These are phyloP conservation scores for Moelleriella libera DNA, from an alignment of 2,329 filamentous ascomycete species.

Conservation along the genomic window DNA sequence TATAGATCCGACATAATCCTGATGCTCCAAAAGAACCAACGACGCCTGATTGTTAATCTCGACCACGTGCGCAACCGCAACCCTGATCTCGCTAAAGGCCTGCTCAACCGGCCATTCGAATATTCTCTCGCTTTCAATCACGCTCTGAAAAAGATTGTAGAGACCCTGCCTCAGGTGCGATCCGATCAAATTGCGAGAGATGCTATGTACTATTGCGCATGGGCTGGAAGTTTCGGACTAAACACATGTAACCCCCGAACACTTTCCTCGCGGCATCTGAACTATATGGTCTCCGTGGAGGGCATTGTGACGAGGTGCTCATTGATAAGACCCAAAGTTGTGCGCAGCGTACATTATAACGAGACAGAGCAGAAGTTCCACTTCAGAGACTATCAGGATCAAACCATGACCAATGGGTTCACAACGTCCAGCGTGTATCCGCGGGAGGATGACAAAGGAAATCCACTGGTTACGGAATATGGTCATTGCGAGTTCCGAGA, in stretches of 20 bases:
- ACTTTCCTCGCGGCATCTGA: slow-evolving; percentile 75
- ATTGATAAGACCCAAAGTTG: slow-evolving; percentile 88
- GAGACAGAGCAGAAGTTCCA: slow-evolving; percentile 77
- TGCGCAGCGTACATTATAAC: slow-evolving; percentile 95
- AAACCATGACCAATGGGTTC: slow-evolving; percentile 90
- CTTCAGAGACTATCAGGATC: slow-evolving; percentile 82
- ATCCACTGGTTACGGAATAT: slow-evolving; percentile 87
- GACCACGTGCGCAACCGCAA: slow-evolving; percentile 88
- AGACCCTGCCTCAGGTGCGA: slow-evolving; percentile 61
- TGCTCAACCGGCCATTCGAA: slow-evolving; percentile 80
- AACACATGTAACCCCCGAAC: slow-evolving; percentile 91
- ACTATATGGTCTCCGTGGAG: slow-evolving; percentile 93
- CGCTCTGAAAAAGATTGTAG: slow-evolving; percentile 78
- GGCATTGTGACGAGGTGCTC: slow-evolving; percentile 96
- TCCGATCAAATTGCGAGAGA: slow-evolving; percentile 66
- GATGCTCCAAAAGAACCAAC: slow-evolving; percentile 55
- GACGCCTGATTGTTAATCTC: slow-evolving; percentile 58
- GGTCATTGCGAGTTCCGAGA: slow-evolving; percentile 92
- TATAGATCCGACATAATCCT: slow-evolving; percentile 81
- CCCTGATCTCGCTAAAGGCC: slow-evolving; percentile 59
- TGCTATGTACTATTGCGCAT: slow-evolving; percentile 90
- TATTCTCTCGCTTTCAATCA: slow-evolving; percentile 78
- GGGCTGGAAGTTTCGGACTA: slow-evolving; percentile 87
- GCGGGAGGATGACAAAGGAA: slow-evolving; percentile 83
- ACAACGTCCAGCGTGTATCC: slow-evolving; percentile 89